Percentiles rank a stretch among this genome's conserved stretches.
Evolutionary conservation across 176 grass and related monocot species (phyloP).

Genomic region (Bothriochloa decipiens): DNA sequence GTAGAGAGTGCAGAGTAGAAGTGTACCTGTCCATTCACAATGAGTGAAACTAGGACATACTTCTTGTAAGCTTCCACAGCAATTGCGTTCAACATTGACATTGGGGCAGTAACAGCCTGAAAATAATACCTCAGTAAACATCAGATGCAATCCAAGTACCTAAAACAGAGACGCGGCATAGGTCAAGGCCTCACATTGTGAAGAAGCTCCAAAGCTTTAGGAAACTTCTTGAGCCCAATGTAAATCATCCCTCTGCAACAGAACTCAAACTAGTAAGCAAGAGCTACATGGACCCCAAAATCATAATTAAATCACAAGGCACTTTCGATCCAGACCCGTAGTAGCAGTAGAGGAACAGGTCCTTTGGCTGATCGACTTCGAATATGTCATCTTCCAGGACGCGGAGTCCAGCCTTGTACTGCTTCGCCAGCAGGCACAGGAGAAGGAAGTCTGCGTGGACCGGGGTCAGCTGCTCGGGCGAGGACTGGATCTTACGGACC

Average conservation of each 20-base stretch:
- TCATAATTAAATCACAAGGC: not conserved
- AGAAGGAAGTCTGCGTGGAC: conserved; percentile 82
- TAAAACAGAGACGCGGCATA: not conserved
- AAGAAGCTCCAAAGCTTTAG: conserved; percentile 82
- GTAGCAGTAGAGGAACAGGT: conserved; percentile 96
- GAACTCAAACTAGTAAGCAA: conserved; percentile 41
- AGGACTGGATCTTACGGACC: conserved; percentile 71
- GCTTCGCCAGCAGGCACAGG: conserved; percentile 89
- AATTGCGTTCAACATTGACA: conserved; percentile 75
- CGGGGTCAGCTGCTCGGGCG: conserved; percentile 69
- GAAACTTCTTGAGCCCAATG: conserved; percentile 83
- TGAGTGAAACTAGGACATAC: conserved; percentile 90
- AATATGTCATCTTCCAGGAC: conserved; percentile 80
- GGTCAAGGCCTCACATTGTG: conserved; percentile 69
- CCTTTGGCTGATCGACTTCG: conserved; percentile 82
- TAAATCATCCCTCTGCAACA: conserved; percentile 85
- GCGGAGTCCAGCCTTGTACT: conserved; percentile 81
- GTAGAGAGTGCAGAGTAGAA: not conserved
- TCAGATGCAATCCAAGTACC: not conserved
- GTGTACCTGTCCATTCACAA: conserved; percentile 81
- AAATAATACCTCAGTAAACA: conserved; percentile 24
- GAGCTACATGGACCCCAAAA: not conserved
- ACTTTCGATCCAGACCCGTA: conserved; percentile 67
- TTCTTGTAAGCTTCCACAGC: conserved; percentile 97
- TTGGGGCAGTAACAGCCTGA: conserved; percentile 91